A percentile compares a stretch with the other conserved stretches of the same genome.
These are phyloP conservation scores for Sporothrix curviconia DNA, from an alignment of 2,329 filamentous ascomycete species.

Conservation along the genomic window DNA sequence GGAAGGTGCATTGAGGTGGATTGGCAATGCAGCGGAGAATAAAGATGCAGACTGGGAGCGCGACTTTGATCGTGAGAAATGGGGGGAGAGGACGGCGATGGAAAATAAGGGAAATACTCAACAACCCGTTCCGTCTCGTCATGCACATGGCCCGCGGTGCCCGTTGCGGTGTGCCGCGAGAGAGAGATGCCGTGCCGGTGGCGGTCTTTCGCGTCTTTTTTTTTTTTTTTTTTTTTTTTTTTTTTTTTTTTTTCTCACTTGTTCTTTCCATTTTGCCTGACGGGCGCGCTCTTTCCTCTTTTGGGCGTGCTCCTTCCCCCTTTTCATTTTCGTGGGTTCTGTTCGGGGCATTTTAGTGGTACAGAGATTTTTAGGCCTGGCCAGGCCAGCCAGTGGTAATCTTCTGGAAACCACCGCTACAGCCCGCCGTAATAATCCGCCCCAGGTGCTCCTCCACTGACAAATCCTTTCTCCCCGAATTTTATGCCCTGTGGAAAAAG, in stretches of 20 bases:
- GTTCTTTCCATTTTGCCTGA: background rate
- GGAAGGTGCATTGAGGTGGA: too few relatives aligned
- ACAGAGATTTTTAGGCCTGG: too few relatives aligned
- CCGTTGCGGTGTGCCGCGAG: background rate
- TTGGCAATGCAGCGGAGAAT: background rate
- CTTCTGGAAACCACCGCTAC: too few relatives aligned
- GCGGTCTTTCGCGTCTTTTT: conserved; percentile 1
- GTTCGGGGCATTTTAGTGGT: background rate
- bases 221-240: background rate
- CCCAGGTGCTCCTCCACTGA: too few relatives aligned
- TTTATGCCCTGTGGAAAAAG: too few relatives aligned
- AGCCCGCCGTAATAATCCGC: too few relatives aligned
- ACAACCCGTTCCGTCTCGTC: background rate
- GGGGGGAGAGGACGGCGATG: too few relatives aligned
- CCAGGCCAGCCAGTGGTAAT: too few relatives aligned
- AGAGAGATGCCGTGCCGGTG: background rate
- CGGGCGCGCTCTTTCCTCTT: background rate
- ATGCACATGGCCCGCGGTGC: background rate
- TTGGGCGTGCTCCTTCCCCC: background rate
- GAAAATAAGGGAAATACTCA: too few relatives aligned
- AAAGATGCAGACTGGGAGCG: background rate
- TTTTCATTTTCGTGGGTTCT: background rate
- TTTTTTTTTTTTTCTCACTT: background rate
- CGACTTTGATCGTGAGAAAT: too few relatives aligned
- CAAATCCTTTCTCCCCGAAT: too few relatives aligned